Percentiles rank a stretch among this genome's conserved stretches.
phyloP scores from a whole-genome alignment of 2,329 filamentous ascomycete species.

The Harringtonia aguacate region DNA sequence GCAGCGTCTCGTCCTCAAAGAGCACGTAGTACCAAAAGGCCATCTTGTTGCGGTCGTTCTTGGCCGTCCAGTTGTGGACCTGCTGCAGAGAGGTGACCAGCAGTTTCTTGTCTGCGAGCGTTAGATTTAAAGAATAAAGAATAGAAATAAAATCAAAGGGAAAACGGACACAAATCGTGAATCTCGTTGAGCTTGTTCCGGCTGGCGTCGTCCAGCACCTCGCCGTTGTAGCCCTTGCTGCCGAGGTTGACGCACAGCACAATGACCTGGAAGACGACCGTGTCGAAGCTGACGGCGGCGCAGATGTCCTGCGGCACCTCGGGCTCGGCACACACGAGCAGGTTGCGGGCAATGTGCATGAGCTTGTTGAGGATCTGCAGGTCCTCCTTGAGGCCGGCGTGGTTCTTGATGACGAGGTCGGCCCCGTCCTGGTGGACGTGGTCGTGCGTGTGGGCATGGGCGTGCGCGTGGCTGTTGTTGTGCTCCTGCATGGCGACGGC shows the following conservation, averaged over 20 bases:
- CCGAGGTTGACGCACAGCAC: constrained; percentile 57
- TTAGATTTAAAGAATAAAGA: background rate
- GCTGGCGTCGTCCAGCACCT: constrained; percentile 47
- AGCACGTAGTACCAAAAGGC: constrained; percentile 57
- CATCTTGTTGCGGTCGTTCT: constrained; percentile 61
- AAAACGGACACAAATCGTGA: constrained; percentile 54
- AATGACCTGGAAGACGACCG: constrained; percentile 55
- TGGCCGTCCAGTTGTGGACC: constrained; percentile 59
- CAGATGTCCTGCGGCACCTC: constrained; percentile 57
- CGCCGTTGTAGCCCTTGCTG: constrained; percentile 56
- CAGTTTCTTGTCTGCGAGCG: constrained; percentile 47
- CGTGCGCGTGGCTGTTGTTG: constrained; percentile 1
- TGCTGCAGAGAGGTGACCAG: constrained; percentile 56
- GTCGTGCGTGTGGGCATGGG: too few species aligned
- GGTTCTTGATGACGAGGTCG: constrained; percentile 51
- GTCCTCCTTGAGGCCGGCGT: constrained; percentile 49
- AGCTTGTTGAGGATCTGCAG: constrained; percentile 54
- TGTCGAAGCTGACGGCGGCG: constrained; percentile 52
- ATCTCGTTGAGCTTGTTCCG: constrained; percentile 50
- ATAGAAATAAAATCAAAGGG: background rate
- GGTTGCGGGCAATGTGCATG: constrained; percentile 55
- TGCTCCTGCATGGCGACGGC: constrained; percentile 1
- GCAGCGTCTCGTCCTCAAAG: constrained; percentile 44
- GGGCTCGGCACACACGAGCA: constrained; percentile 53
- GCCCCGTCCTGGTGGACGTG: constrained; percentile 41